A percentile compares a stretch with the other conserved stretches of the same genome.
Conservation (phyloP, 495 filamentous ascomycete species). For the Xylona heveae region DNA sequence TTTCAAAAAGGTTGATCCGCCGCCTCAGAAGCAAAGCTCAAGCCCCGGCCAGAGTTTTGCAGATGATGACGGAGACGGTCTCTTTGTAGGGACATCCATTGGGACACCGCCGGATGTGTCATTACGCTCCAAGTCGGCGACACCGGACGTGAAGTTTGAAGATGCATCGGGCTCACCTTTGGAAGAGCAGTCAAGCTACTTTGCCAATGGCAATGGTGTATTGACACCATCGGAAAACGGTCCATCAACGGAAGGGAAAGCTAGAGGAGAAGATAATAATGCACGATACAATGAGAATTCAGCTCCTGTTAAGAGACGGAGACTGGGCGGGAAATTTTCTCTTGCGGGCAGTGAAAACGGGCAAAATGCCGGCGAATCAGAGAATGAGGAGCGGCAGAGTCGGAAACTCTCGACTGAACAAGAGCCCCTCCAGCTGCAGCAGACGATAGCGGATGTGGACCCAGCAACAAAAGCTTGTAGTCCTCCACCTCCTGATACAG, state of each 20-base stretch:
- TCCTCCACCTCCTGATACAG: slow-evolving; percentile 8
- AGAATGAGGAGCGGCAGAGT: too few species aligned
- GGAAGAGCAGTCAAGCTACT: too few species aligned
- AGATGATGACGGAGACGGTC: slow-evolving; percentile 12
- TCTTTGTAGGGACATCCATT: slow-evolving; percentile 27
- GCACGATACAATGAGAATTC: slow-evolving; percentile 30
- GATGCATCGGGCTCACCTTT: too few species aligned
- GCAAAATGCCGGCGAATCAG: too few species aligned
- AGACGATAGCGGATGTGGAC: slow-evolving; percentile 9
- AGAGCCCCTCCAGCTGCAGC: too few species aligned
- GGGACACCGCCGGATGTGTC: too few species aligned
- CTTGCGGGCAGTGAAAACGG: too few species aligned
- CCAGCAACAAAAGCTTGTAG: slow-evolving; percentile 4
- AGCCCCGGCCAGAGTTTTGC: slow-evolving; percentile 8
- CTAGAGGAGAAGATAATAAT: slow-evolving; percentile 6
- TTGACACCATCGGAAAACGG: slow-evolving; percentile 16
- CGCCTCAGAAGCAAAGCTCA: slow-evolving; percentile 12
- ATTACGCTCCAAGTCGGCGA: too few species aligned
- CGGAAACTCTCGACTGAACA: too few species aligned
- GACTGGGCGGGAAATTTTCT: slow-evolving; percentile 10
- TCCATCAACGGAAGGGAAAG: slow-evolving; percentile 17
- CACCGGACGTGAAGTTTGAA: slow-evolving; percentile 17
- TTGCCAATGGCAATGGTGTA: too few species aligned
- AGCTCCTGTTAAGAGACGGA: slow-evolving; percentile 24
- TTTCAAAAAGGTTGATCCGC: slow-evolving; percentile 48